Percentiles rank a stretch among this genome's conserved stretches.
phyloP scores from a whole-genome alignment of 192 early-diverging fungal genomes.

The Borealophlyctis nickersoniae region DNA sequence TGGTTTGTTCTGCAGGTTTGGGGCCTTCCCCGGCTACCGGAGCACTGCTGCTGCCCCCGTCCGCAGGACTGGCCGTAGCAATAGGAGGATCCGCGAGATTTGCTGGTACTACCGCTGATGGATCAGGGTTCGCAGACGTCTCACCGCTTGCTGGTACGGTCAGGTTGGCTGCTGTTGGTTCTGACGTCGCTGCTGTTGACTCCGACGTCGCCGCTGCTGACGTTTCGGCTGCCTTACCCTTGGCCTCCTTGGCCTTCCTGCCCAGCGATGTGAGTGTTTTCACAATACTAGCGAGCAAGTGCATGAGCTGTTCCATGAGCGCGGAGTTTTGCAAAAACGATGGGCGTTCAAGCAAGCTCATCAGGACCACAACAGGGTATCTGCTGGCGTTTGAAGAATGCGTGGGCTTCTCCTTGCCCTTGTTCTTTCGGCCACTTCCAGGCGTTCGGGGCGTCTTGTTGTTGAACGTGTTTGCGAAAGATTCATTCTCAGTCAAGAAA shows the following conservation, averaged over 20 bases:
- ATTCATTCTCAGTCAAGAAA: conserved; percentile 72
- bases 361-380: conserved; percentile 67
- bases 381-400: conserved; percentile 46
- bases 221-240: conserved; percentile 9
- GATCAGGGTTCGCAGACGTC: not conserved
- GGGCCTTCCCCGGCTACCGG: conserved; percentile 21
- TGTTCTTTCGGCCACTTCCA: conserved; percentile 53
- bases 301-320: conserved; percentile 87
- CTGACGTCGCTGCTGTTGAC: not conserved
- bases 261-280: conserved; percentile 60
- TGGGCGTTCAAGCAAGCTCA: conserved; percentile 80
- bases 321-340: conserved; percentile 74
- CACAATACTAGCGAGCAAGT: conserved; percentile 75
- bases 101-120: not conserved
- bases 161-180: not conserved
- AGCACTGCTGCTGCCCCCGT: not conserved
- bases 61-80: not conserved
- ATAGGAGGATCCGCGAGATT: not conserved
- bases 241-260: conserved; percentile 14
- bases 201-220: conserved; percentile 10
- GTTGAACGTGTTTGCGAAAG: conserved; percentile 23
- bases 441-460: conserved; percentile 39
- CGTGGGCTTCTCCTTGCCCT: conserved; percentile 67
- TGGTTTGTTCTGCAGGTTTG: conserved; percentile 16
- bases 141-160: not conserved